Conservation (phyloP, 805 yeast genomes). For the Kazachstania africana region DNA sequence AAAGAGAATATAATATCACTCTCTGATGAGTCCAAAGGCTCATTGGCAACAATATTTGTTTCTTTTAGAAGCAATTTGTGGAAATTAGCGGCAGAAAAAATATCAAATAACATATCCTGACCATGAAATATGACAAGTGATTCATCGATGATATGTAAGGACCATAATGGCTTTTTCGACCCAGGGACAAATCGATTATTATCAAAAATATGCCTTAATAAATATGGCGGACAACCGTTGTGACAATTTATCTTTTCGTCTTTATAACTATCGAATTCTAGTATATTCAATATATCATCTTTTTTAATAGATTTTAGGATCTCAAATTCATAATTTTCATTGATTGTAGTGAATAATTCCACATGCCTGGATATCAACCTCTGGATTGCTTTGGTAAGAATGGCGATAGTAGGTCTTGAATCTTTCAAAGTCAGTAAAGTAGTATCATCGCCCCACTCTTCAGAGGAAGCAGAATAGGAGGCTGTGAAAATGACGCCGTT, state of each 20-base stretch:
- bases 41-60: slow-evolving; percentile 4
- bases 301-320: slow-evolving; percentile 10
- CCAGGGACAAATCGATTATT: slow-evolving; percentile 14
- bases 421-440: slow-evolving; percentile 14
- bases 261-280: slow-evolving; percentile 14
- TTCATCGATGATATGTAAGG: slow-evolving; percentile 17
- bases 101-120: slow-evolving; percentile 22
- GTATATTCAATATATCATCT: slow-evolving; percentile 15
- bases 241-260: slow-evolving; percentile 20
- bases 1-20: slow-evolving; percentile 3
- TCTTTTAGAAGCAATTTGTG: slow-evolving; percentile 15
- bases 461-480: slow-evolving; percentile 8
- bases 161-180: slow-evolving; percentile 18
- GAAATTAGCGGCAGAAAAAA: slow-evolving; percentile 21
- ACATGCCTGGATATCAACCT: slow-evolving; percentile 13
- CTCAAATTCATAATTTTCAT: slow-evolving; percentile 14
- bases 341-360: slow-evolving; percentile 17
- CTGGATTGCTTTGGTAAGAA: slow-evolving; percentile 13
- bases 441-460: slow-evolving; percentile 16
- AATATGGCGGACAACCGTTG: slow-evolving; percentile 19
- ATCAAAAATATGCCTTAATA: slow-evolving; percentile 20
- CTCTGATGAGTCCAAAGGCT: too few species aligned
- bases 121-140: slow-evolving; percentile 21
- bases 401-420: slow-evolving; percentile 8
- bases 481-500: slow-evolving; percentile 22